Base-by-base conservation (phyloP, 2,329 filamentous ascomycete species). In the Claviceps digitariae region DNA sequence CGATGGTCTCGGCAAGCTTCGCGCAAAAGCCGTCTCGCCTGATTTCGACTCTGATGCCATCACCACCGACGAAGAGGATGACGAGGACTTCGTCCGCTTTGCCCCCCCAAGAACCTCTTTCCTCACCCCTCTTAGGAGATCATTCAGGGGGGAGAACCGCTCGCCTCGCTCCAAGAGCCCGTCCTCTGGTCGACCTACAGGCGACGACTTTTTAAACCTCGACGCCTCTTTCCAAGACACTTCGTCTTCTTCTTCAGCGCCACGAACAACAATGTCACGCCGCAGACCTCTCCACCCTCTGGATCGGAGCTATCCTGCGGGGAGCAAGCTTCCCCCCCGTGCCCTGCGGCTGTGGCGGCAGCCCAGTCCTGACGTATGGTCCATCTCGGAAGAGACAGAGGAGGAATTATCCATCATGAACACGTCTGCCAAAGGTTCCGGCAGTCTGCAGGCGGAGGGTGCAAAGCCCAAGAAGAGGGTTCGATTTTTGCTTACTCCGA, bases 331-430 rank as follows among this genome's bases (percentile, higher is more conserved):
- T 49, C 65, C 63, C 36, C 69, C 60, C 55, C 68, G 72, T 45
- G 72, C 74, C 9, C 60, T 64, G 20, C 67, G 68, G 48, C 59
- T 78, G 1, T 81, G 78, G 78, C 69, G 77, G 40, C 73, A 78
- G 64, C 78, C 78, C 7, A 81, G 77, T 60, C 77, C 77, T 0
- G 77, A 80, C 52, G 78, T 81, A 3, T 81, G 77, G 73, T 75
- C 75, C 31, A 81, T 81, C 53, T 74, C 78, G 64, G 78, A 81
- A 62, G 77, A 81, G 66, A 74, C 74, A 1, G 77, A 79, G 65
- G 75, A 76, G 60, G 75, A 78, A 59, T 63, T 73, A 27, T 63
- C 73, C 25, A 64, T 70, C 21, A 66, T 71, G 65, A 72, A 75
- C 61, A 63, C 67, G 61, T 69, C 66, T 48, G 63, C 34, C 13